These are phyloP conservation scores for Filosporella fistucella DNA, from an alignment of 495 filamentous ascomycete genomes.

Conservation along the genomic window DNA sequence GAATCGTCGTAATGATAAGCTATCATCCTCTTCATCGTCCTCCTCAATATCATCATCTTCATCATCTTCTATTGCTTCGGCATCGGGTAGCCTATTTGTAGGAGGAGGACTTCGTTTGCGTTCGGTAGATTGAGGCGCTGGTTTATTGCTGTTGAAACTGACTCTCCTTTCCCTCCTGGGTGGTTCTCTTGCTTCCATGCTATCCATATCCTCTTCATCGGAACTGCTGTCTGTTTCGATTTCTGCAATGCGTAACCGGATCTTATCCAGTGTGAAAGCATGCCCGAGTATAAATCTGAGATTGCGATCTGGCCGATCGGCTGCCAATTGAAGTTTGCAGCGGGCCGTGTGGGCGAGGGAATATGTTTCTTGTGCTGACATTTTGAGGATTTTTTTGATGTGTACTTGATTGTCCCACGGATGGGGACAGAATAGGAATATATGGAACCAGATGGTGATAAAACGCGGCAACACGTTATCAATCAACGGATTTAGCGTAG, in stretches of 20 bases:
- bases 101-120: conserved; percentile 5
- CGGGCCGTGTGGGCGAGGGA: conserved; percentile 9
- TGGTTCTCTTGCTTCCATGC: too few species aligned
- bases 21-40: conserved; percentile 4
- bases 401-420: not conserved
- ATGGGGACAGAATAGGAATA: not conserved
- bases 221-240: too few species aligned
- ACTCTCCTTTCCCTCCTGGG: too few species aligned
- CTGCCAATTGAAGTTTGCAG: conserved; percentile 15
- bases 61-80: not conserved
- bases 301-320: conserved; percentile 14
- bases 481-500: too few species aligned
- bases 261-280: conserved; percentile 14
- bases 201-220: too few species aligned
- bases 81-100: not conserved
- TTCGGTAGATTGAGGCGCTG: not conserved
- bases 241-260: conserved; percentile 4
- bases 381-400: not conserved
- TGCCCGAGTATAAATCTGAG: conserved; percentile 16
- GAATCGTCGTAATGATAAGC: conserved; percentile 3
- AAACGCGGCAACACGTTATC: too few species aligned
- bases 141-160: not conserved
- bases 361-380: conserved; percentile 16
- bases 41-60: conserved; percentile 7
- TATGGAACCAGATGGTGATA: too few species aligned